Evolutionary conservation across 1,284 basidiomycete genomes (phyloP).

Genomic region (Gymnopus androsaceus): DNA sequence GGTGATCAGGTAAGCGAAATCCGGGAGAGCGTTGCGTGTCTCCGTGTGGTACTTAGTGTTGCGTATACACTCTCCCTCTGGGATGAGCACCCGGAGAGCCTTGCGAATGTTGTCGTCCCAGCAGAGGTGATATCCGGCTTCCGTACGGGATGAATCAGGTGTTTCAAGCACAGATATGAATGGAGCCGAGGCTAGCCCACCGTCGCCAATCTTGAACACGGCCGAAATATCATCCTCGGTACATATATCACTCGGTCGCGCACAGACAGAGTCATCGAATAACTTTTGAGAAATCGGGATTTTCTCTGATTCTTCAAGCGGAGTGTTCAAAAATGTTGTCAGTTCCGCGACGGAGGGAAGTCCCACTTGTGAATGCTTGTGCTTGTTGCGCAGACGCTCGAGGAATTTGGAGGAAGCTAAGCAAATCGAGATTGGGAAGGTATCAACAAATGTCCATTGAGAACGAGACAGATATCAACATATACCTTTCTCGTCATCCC

Average conservation of each 20-base stretch:
- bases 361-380: not conserved
- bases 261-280: not conserved
- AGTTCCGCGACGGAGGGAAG: not conserved
- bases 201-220: not conserved
- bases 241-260: not conserved
- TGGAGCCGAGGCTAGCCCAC: not conserved
- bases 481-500: not conserved
- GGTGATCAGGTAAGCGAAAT: conserved; percentile 20
- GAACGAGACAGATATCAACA: not conserved
- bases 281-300: not conserved
- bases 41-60: conserved; percentile 18
- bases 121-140: conserved; percentile 15
- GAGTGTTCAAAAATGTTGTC: not conserved
- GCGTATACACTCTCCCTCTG: conserved; percentile 18
- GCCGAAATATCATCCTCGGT: not conserved
- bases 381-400: not conserved
- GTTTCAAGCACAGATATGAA: not conserved
- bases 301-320: not conserved
- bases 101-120: conserved; percentile 22
- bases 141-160: conserved; percentile 12
- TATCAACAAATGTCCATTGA: not conserved
- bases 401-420: not conserved
- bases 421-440: not conserved
- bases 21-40: conserved; percentile 18
- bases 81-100: conserved; percentile 18